Evolutionary conservation across 1,139 yeast species (phyloP).

Genomic region (Zygoascus meyerae): DNA sequence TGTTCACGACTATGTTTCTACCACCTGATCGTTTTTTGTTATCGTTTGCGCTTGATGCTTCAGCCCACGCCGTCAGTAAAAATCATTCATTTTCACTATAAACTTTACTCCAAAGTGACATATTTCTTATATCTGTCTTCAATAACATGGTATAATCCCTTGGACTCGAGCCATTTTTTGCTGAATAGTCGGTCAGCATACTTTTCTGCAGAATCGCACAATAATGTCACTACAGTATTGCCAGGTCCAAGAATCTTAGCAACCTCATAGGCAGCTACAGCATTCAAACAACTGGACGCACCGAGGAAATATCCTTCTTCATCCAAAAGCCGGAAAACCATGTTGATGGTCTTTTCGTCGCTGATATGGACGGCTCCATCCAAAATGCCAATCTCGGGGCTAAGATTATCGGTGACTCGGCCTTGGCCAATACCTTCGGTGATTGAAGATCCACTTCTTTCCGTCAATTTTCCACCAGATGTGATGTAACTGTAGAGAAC

Average conservation of each 20-base stretch:
- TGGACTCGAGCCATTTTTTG: constrained; percentile 65
- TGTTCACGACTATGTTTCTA: constrained; percentile 11
- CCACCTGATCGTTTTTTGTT: neutral
- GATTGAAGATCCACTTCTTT: constrained; percentile 72
- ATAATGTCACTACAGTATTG: constrained; percentile 73
- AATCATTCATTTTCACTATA: neutral
- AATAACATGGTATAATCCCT: constrained; percentile 53
- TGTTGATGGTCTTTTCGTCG: constrained; percentile 67
- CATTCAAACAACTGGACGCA: constrained; percentile 79
- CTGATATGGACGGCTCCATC: constrained; percentile 69
- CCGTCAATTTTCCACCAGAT: constrained; percentile 55
- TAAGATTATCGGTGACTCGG: constrained; percentile 75
- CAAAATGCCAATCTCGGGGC: constrained; percentile 65
- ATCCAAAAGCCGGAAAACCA: constrained; percentile 76
- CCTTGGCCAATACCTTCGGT: constrained; percentile 98
- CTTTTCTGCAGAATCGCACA: constrained; percentile 86
- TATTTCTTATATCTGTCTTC: constrained; percentile 71
- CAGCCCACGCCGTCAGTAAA: neutral
- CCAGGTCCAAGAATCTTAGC: constrained; percentile 75
- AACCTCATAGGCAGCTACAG: constrained; percentile 71
- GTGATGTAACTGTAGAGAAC: constrained; percentile 73
- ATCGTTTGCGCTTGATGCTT: neutral
- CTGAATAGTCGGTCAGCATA: constrained; percentile 78
- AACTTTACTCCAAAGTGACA: constrained; percentile 38
- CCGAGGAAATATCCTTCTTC: constrained; percentile 92